A percentile compares a stretch with the other conserved stretches of the same genome.
Evolutionary conservation across 768 basidiomycete species (phyloP).

Genomic region (Lentinula raphanica): DNA sequence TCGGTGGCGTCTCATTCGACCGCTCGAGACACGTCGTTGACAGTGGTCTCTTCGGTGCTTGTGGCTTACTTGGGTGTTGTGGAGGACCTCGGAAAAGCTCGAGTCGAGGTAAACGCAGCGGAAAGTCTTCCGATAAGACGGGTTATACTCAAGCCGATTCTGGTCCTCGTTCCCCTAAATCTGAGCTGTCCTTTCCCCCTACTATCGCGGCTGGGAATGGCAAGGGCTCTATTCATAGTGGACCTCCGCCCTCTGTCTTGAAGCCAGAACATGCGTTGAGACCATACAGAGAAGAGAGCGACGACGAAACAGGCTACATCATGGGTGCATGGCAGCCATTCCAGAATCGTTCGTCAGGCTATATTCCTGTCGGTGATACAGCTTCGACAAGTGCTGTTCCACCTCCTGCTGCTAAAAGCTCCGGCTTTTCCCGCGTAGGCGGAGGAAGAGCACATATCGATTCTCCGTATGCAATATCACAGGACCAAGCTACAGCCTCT

Average conservation of each 20-base stretch:
- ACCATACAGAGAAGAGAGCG: conserved; percentile 74
- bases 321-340: conserved; percentile 94
- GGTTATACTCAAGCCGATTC: background rate
- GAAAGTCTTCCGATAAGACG: conserved; percentile 3
- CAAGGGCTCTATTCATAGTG: conserved; percentile 43
- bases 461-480: conserved; percentile 73
- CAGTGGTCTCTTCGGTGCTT: conserved; percentile 82
- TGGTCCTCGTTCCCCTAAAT: background rate
- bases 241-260: conserved; percentile 65
- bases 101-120: conserved; percentile 11
- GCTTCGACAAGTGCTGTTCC: conserved; percentile 19
- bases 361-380: conserved; percentile 39
- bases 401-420: conserved; percentile 21
- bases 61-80: conserved; percentile 67
- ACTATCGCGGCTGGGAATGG: conserved; percentile 27
- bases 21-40: conserved; percentile 75
- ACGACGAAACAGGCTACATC: conserved; percentile 77
- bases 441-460: conserved; percentile 86
- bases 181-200: conserved; percentile 37
- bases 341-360: conserved; percentile 40
- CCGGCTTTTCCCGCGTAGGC: conserved; percentile 82
- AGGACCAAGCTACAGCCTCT: conserved; percentile 33
- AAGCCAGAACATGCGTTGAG: conserved; percentile 74
- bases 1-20: conserved; percentile 79
- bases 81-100: conserved; percentile 38